A percentile compares a stretch with the other conserved stretches of the same genome.
These are phyloP conservation scores for Halophytophthora polymorphica DNA, from an alignment of 352 stramenopile genomes.

Conservation along the genomic window DNA sequence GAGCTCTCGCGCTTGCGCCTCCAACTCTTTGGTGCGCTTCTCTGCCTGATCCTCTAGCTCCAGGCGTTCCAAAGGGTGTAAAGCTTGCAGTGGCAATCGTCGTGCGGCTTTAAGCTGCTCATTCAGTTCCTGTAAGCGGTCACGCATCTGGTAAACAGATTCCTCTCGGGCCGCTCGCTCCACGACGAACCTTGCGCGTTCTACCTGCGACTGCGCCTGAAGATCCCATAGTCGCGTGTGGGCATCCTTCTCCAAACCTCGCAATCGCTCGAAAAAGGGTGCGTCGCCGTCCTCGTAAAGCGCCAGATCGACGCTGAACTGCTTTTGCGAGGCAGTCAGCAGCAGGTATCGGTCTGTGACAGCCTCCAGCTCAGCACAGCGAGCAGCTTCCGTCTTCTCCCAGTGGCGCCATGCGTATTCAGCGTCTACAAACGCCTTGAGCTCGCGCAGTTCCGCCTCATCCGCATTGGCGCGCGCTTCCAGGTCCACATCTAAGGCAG, in stretches of 20 bases:
- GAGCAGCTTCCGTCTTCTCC: slow-evolving; percentile 37
- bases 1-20: slow-evolving; percentile 19
- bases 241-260: slow-evolving; percentile 37
- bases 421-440: slow-evolving; percentile 42
- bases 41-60: slow-evolving; percentile 34
- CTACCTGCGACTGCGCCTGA: slow-evolving; percentile 55
- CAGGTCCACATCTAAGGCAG: slow-evolving; percentile 4
- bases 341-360: slow-evolving; percentile 16
- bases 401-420: slow-evolving; percentile 47
- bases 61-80: slow-evolving; percentile 47
- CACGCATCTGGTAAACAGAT: slow-evolving; percentile 49
- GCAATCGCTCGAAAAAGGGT: slow-evolving; percentile 45
- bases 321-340: slow-evolving; percentile 27
- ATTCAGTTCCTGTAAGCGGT: slow-evolving; percentile 42
- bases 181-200: slow-evolving; percentile 53
- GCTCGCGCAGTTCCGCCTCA: slow-evolving; percentile 43
- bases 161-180: slow-evolving; percentile 60
- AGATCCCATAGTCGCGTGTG: slow-evolving; percentile 49
- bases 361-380: slow-evolving; percentile 36
- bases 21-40: slow-evolving; percentile 17
- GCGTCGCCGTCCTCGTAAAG: slow-evolving; percentile 40
- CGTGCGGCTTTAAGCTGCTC: slow-evolving; percentile 39
- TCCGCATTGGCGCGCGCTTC: slow-evolving; percentile 25
- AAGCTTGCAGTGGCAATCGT: slow-evolving; percentile 44
- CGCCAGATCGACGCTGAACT: slow-evolving; percentile 42